Evolutionary conservation across 140 eudicot genomes (phyloP), one percentile per base, ranked within the genome.

Genomic region (Cichorium intybus): DNA sequence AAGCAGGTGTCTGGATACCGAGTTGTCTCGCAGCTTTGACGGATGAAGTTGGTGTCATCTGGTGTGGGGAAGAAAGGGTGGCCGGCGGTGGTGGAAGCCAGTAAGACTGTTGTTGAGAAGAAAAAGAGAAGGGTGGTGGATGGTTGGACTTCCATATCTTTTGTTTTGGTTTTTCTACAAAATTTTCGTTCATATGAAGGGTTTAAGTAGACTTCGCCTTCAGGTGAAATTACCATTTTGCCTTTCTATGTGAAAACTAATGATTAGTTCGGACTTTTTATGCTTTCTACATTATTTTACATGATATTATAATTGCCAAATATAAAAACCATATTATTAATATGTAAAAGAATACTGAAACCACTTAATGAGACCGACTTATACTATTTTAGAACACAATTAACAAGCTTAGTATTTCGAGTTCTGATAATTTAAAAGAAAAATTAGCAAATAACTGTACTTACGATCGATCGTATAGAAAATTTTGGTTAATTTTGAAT

Each of bases 1-100:
- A 34, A 82, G 67, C 97, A 91, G 7, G 77, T 62, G 52, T 82
- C 79, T 0, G 95, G 95, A 79, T 91, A 91, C 0, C 81, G 78
- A 0, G 97, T 82, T 45, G 80, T 55, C 14, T 59, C 48, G 75
- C 97, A 91, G 50, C 64, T 76, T 0, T 80, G 59, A 2, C 79
- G 88, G 79, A 87, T 82, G 89, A 74, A 90, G 7, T 73, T 77
- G 53, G 76, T 56, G 79, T 72, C 78, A 5, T 68, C 56, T 24
- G 69, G 27, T 17, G 61, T 35, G 31, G 80, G 61, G n/a, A 69
- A 29, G 28, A 31, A 7, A 47, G 75, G 3, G 53, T 63, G 49
- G 16, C 63, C 28, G 72, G 68, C 33, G 55, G 80, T 37, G 59
- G 81, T 57, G 24, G 81, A 59, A 53, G 52, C 27, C 15, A 54